Conservation (phyloP, 805 yeast genomes). For the Dipodascus geniculatus region DNA sequence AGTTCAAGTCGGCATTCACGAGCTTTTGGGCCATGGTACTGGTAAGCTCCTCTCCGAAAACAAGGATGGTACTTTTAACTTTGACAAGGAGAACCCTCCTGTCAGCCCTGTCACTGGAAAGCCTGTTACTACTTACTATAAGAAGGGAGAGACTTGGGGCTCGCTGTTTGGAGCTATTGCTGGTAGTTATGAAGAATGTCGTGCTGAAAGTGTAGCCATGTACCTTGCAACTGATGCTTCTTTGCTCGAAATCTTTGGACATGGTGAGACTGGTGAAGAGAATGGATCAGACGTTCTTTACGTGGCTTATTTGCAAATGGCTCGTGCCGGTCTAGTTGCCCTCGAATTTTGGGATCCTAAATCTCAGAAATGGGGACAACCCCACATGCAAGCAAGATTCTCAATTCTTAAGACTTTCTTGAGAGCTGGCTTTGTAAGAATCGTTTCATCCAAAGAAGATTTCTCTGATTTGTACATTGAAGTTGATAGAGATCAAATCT, state of each 20-base stretch:
- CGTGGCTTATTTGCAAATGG: constrained; percentile 69
- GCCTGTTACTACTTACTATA: constrained; percentile 59
- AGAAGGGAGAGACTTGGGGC: constrained; percentile 84
- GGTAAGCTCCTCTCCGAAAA: constrained; percentile 64
- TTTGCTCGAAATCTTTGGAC: constrained; percentile 64
- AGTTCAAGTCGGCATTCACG: constrained; percentile 91
- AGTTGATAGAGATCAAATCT: constrained; percentile 51
- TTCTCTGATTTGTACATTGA: constrained; percentile 49
- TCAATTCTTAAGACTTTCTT: constrained; percentile 70
- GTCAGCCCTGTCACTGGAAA: constrained; percentile 42
- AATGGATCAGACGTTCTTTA: constrained; percentile 45
- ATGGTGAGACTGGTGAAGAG: constrained; percentile 33
- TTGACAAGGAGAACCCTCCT: constrained; percentile 54
- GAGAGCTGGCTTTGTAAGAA: constrained; percentile 47
- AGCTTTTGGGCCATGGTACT: constrained; percentile 81
- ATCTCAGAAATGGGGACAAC: constrained; percentile 81
- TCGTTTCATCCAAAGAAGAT: constrained; percentile 36
- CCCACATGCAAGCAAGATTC: constrained; percentile 89
- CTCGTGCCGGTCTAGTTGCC: constrained; percentile 75
- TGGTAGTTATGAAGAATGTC: constrained; percentile 85
- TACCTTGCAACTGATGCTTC: constrained; percentile 58
- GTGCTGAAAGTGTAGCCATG: constrained; percentile 87
- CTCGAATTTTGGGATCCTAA: constrained; percentile 82
- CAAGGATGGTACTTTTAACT: constrained; percentile 56
- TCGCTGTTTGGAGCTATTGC: constrained; percentile 71